Conservation (phyloP, 495 filamentous ascomycete genomes). For the Tuber umbilicatum region DNA sequence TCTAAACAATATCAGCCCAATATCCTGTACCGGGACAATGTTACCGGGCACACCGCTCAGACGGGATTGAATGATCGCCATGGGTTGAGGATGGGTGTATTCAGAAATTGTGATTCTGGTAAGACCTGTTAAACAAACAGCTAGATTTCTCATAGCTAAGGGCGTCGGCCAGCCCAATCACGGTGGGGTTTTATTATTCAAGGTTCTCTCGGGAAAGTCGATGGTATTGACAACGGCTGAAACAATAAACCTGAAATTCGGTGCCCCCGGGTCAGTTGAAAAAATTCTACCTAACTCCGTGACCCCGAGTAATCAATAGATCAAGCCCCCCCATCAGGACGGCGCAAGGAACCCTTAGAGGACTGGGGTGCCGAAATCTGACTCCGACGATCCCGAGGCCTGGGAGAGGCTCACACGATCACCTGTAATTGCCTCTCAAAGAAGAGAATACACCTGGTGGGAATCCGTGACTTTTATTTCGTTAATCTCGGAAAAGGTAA, state of each 20-base stretch:
- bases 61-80: slow-evolving; percentile 89
- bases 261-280: slow-evolving; percentile 98
- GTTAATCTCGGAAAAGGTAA: slow-evolving; percentile 99
- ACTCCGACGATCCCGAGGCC: slow-evolving; percentile 79
- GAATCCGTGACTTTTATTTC: too few relatives aligned
- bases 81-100: slow-evolving; percentile 95
- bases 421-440: slow-evolving; percentile 93
- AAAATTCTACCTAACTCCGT: slow-evolving; percentile 99
- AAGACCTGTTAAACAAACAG: slow-evolving; percentile 47
- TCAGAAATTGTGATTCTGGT: slow-evolving; percentile 93
- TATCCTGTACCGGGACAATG: slow-evolving; percentile 44
- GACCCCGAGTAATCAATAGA: slow-evolving; percentile 93
- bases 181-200: slow-evolving; percentile 95
- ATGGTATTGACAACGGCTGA: slow-evolving; percentile 98
- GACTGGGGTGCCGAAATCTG: slow-evolving; percentile 87
- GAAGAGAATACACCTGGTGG: slow-evolving; percentile 86
- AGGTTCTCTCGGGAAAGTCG: slow-evolving; percentile 93
- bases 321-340: slow-evolving; percentile 99
- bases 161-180: slow-evolving; percentile 54
- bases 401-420: slow-evolving; percentile 89
- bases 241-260: slow-evolving; percentile 86
- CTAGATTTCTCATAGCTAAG: background rate
- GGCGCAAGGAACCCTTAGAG: slow-evolving; percentile 86
- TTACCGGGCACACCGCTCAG: slow-evolving; percentile 78
- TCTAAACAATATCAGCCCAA: too few relatives aligned